Evolutionary conservation across 331 rosid species (phyloP), one percentile per base, ranked within the genome.

Genomic region (Erythrophleum ivorense): DNA sequence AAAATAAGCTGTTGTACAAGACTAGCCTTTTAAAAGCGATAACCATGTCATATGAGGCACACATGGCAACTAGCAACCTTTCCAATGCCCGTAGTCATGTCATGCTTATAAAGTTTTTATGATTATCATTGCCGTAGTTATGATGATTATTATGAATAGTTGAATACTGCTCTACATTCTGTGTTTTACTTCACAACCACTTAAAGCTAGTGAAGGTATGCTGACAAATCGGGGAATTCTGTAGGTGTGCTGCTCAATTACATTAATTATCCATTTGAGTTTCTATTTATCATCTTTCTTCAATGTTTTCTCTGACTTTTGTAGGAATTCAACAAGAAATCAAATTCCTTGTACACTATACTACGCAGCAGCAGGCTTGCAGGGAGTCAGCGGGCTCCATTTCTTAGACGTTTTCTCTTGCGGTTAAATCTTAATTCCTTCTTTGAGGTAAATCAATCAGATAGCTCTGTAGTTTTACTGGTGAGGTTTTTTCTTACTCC

Each of bases 311-410:
- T 73, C 72, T 14, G 71, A 21, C 18, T 59, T 86, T 19, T 80
- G 48, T 60, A 93, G 99, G 98, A 92, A 86, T 93, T 95, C 87
- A 95, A 92, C 90, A 95, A 95, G 94, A 95, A 95, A 87, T 95
- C 99, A 36, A 95, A 95, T 87, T 95, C 99, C 65, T 79, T 93
- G 53, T 95, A 93, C 94, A 95, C 99, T 4, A 95, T 95, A 86
- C 83, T 95, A 86, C 94, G 97, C 64, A 95, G 99, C 79, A 93
- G 98, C 87, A 92, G 99, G 89, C 97, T 95, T 79, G 97, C 94
- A 18, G 99, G 99, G 80, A 95, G 98, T 87, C 98, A 95, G 80
- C 88, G 97, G 14, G 98, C 99, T 76, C 99, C 99, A 34, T 95
- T 91, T 86, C 85, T 95, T 68, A 86, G 99, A 79, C 98, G 97